These are phyloP conservation scores for Chamaenerion angustifolium DNA, from an alignment of 345 rosid genomes.

Conservation along the genomic window DNA sequence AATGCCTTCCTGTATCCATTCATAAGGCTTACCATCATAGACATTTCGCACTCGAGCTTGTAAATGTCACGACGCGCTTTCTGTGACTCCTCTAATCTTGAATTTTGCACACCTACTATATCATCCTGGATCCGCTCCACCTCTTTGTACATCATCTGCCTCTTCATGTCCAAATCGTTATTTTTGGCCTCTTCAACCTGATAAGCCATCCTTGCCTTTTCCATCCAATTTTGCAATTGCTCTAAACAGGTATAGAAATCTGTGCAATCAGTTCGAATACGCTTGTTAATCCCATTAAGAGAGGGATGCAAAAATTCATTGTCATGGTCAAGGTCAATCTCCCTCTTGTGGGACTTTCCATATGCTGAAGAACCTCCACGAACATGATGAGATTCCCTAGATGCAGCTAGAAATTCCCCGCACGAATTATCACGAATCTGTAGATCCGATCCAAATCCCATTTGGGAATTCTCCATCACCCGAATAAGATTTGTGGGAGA, in stretches of 20 bases:
- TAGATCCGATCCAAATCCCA: slow-evolving; percentile 37
- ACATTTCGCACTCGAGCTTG: slow-evolving; percentile 64
- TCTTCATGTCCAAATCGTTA: slow-evolving; percentile 29
- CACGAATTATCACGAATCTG: slow-evolving; percentile 34
- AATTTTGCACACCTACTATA: slow-evolving; percentile 49
- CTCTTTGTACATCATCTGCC: slow-evolving; percentile 38
- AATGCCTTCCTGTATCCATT: slow-evolving; percentile 70
- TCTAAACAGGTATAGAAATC: slow-evolving; percentile 37
- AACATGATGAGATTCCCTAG: slow-evolving; percentile 39
- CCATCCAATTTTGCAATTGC: slow-evolving; percentile 27
- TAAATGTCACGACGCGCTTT: slow-evolving; percentile 34
- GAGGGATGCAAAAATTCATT: slow-evolving; percentile 32
- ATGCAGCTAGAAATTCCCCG: slow-evolving; percentile 39
- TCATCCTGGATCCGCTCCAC: slow-evolving; percentile 30
- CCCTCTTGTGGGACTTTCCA: slow-evolving; percentile 50
- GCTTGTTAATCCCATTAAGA: slow-evolving; percentile 41
- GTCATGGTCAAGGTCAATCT: slow-evolving; percentile 37
- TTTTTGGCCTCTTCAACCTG: slow-evolving; percentile 35
- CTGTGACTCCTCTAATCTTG: slow-evolving; percentile 42
- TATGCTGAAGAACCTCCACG: slow-evolving; percentile 34
- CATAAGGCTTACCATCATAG: slow-evolving; percentile 48
- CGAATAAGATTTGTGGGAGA: slow-evolving; percentile 45
- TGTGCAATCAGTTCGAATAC: slow-evolving; percentile 44
- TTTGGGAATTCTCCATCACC: slow-evolving; percentile 42
- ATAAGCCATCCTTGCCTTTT: slow-evolving; percentile 35